Evolutionary conservation across 768 basidiomycete genomes (phyloP).

Genomic region (Trametopsis cervina): DNA sequence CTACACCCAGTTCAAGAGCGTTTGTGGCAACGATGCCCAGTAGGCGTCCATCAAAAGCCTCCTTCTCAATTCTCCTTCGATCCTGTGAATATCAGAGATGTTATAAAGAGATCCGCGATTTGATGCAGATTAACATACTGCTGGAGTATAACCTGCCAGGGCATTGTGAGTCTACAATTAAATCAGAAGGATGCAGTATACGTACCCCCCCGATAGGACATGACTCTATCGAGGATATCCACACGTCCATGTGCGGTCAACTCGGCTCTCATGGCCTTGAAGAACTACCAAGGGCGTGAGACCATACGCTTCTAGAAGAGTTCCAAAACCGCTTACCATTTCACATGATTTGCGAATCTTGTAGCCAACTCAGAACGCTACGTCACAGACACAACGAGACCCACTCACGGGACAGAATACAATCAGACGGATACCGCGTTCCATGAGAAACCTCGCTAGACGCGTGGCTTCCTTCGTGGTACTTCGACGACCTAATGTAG

Average conservation of each 20-base stretch:
- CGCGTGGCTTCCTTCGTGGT: constrained; percentile 62
- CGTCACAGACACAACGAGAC: not conserved
- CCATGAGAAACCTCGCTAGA: constrained; percentile 78
- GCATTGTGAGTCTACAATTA: not conserved
- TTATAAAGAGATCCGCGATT: not conserved
- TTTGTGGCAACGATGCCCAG: constrained; percentile 88
- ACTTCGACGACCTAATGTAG: constrained; percentile 45
- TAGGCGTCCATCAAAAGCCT: constrained; percentile 79
- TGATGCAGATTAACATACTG: constrained; percentile 32
- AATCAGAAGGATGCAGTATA: not conserved
- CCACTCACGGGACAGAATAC: constrained; percentile 78
- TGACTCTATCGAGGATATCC: constrained; percentile 71
- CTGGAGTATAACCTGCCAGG: constrained; percentile 72
- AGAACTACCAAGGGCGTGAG: constrained; percentile 40
- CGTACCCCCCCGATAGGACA: constrained; percentile 79
- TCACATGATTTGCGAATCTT: constrained; percentile 51
- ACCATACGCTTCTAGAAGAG: too few species aligned
- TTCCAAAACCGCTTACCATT: constrained; percentile 40
- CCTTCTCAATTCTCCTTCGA: constrained; percentile 74
- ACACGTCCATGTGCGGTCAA: constrained; percentile 67
- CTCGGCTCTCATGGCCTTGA: constrained; percentile 68
- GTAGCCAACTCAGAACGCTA: too few species aligned
- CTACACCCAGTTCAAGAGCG: constrained; percentile 87
- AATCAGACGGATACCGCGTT: constrained; percentile 71
- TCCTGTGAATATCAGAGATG: constrained; percentile 42